Evolutionary conservation across 176 grass and related monocot species (phyloP).

Genomic region (Hyparrhenia diplandra): DNA sequence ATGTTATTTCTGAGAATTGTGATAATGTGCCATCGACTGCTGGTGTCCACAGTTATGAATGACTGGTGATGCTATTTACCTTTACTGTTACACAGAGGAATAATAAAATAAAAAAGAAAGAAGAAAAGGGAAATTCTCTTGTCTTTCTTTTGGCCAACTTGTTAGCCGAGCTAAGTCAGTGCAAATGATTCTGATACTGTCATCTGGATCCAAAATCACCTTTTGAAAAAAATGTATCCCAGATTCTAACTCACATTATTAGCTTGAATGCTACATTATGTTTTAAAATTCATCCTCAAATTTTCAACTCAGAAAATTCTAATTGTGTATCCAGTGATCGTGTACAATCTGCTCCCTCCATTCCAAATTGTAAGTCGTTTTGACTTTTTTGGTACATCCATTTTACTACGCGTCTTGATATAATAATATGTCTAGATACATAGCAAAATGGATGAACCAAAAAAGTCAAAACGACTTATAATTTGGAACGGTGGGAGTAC

Average conservation of each 20-base stretch:
- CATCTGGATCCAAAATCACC: background rate
- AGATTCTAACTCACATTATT: background rate
- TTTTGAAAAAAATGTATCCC: conserved; percentile 4
- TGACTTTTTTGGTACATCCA: too few species aligned
- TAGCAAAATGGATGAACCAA: too few species aligned
- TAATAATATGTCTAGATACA: too few species aligned
- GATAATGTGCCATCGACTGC: background rate
- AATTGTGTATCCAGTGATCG: background rate
- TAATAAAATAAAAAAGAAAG: background rate
- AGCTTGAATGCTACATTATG: background rate
- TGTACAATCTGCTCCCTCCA: background rate
- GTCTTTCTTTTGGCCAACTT: background rate
- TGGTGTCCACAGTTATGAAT: background rate
- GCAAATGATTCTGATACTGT: background rate
- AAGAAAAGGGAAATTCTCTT: background rate
- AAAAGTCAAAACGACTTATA: too few species aligned
- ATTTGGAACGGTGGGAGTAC: too few species aligned
- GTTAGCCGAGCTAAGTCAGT: background rate
- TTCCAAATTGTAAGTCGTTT: too few species aligned
- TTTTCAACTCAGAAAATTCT: background rate
- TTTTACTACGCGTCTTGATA: too few species aligned
- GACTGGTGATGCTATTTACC: background rate
- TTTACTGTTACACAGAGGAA: background rate
- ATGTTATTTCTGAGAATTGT: background rate
- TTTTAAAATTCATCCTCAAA: background rate